phyloP scores from a whole-genome alignment of 176 grass and related monocot genomes.

The Eremochloa ophiuroides region DNA sequence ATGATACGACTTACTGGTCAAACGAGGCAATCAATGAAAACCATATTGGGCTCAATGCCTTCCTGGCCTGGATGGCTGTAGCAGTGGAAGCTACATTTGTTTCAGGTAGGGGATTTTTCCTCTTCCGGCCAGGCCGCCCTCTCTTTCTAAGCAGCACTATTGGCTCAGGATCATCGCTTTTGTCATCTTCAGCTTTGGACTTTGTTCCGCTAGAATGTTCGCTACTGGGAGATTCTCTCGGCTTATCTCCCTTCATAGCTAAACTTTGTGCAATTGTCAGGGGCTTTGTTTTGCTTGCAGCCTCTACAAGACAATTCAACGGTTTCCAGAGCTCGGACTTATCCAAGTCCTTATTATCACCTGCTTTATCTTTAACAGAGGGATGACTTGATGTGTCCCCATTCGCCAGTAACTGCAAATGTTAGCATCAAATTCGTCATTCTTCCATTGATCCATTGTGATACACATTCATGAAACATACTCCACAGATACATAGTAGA shows the following conservation, averaged over 20 bases:
- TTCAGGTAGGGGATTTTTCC: slow-evolving; percentile 36
- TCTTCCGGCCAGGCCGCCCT: slow-evolving; percentile 44
- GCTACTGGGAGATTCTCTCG: slow-evolving; percentile 38
- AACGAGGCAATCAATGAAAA: slow-evolving; percentile 73
- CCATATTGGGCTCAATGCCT: slow-evolving; percentile 47
- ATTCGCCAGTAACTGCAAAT: slow-evolving; percentile 56
- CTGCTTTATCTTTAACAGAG: slow-evolving; percentile 47
- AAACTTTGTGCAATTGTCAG: slow-evolving; percentile 30
- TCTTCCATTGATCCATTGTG: slow-evolving; percentile 7
- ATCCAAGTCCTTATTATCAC: slow-evolving; percentile 46
- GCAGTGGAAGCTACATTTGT: slow-evolving; percentile 25
- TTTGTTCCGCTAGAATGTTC: slow-evolving; percentile 36
- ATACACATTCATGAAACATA: slow-evolving; percentile 5
- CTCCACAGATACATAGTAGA: slow-evolving; percentile 10
- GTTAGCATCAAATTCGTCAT: slow-evolving; percentile 2
- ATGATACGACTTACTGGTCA: slow-evolving; percentile 53
- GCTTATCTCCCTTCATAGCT: slow-evolving; percentile 48
- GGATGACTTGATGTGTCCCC: slow-evolving; percentile 48
- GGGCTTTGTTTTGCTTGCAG: slow-evolving; percentile 68
- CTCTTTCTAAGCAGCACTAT: slow-evolving; percentile 39
- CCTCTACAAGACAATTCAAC: slow-evolving; percentile 77
- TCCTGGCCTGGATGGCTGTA: slow-evolving; percentile 22
- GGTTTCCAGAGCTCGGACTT: slow-evolving; percentile 72
- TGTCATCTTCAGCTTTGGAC: slow-evolving; percentile 53
- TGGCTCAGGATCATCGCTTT: slow-evolving; percentile 38